Base-by-base conservation (phyloP, 306 rosid species). In the Crataegus laevigata region DNA sequence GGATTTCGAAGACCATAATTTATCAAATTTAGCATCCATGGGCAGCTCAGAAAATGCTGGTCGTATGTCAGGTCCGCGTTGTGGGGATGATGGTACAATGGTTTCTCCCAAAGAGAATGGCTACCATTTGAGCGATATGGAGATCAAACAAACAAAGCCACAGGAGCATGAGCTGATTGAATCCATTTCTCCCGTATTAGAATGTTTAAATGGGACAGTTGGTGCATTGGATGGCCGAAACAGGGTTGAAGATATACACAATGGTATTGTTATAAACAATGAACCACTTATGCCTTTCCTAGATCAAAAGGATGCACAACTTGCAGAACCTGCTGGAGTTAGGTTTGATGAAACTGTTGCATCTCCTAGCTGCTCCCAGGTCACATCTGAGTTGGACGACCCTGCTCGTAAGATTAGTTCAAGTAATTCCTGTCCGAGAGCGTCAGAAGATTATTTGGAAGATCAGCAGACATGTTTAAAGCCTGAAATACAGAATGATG, bases 301-400 rank as follows among this genome's bases (percentile, higher is more conserved):
- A 67, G 91, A 83, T 62, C 86, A 79, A 69, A 80, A 76, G 75
- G 85, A 79, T 61, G 76, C 69, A 66, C 81, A 87, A 43, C 71
- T 62, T 81, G 84, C 50, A 45, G 83, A 85, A 73, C 70, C 86
- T 82, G 82, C 73, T 54, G 71, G 78, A 67, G 79, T 62, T 61
- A 55, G 75, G 45, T 59, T 75, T 72, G 88, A 80, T 70, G 96
- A 83, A 79, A 75, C 75, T 22, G 61, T 75, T 78, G 81, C 85
- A 71, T 81, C 90, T 79, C 92, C 90, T 83, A 79, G 84, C 71
- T 75, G 85, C n/a, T n/a, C n/a, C n/a, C n/a, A n/a, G n/a, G n/a
- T n/a, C n/a, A n/a, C n/a, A n/a, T n/a, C n/a, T n/a, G 96, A 83
- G 72, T 73, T 84, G 75, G 93, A 87, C 70, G 87, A 83, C 80